Evolutionary conservation across 1,139 yeast species (phyloP).

Genomic region (Candida glucosophila): DNA sequence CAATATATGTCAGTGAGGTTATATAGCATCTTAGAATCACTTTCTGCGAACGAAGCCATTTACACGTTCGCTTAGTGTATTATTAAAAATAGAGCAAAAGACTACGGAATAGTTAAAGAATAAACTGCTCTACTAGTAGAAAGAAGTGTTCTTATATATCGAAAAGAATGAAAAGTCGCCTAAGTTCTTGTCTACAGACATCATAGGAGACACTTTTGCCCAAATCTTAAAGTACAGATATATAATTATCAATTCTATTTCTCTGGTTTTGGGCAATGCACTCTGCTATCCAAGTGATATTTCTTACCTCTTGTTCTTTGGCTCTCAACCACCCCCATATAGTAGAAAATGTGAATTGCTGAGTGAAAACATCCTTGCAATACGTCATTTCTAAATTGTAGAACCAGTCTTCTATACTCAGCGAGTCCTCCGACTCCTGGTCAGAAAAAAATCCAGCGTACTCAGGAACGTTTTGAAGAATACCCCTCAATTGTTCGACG

Average conservation of each 20-base stretch:
- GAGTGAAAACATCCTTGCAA: slow-evolving; percentile 90
- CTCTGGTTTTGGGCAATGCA: slow-evolving; percentile 88
- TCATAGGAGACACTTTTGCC: background rate
- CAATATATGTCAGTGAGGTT: too few relatives aligned
- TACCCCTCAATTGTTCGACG: slow-evolving; percentile 68
- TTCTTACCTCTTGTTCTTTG: slow-evolving; percentile 92
- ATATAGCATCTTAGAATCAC: too few relatives aligned
- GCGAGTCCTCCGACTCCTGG: slow-evolving; percentile 40
- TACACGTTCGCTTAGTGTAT: too few relatives aligned
- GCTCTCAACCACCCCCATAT: slow-evolving; percentile 96
- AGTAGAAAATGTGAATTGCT: slow-evolving; percentile 85
- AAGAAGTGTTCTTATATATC: too few relatives aligned
- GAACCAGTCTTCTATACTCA: slow-evolving; percentile 85
- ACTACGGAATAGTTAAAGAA: background rate
- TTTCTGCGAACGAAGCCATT: too few relatives aligned
- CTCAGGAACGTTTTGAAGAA: slow-evolving; percentile 68
- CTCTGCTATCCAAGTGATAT: slow-evolving; percentile 97
- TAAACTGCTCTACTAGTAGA: too few relatives aligned
- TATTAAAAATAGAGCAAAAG: background rate
- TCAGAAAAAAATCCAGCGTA: slow-evolving; percentile 57
- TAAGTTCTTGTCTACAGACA: too few relatives aligned
- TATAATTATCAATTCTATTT: slow-evolving; percentile 71
- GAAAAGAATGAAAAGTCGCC: too few relatives aligned
- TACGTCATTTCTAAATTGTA: slow-evolving; percentile 87
- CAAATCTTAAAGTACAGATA: slow-evolving; percentile 49